Conservation (phyloP, 352 stramenopile species). For the Phytophthora citrophthora region DNA sequence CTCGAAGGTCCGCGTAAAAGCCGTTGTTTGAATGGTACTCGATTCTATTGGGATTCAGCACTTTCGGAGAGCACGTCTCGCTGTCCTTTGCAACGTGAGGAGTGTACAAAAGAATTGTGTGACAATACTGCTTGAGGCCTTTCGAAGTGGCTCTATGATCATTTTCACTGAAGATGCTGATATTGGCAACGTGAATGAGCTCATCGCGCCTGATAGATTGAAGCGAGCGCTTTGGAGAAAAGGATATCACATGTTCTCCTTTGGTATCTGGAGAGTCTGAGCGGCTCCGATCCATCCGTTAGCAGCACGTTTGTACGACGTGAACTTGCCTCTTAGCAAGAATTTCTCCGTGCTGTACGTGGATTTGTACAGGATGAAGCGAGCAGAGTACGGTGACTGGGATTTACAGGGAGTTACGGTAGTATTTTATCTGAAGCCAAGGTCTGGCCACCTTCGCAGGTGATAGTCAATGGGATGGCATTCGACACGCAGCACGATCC, state of each 20-base stretch:
- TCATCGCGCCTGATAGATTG: conserved; percentile 7
- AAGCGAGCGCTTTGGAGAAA: conserved; percentile 27
- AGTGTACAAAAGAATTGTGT: background rate
- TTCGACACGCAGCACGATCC: conserved; percentile 38
- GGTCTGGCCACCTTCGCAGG: conserved; percentile 17
- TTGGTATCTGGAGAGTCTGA: conserved; percentile 37
- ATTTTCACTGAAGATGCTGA: conserved; percentile 55
- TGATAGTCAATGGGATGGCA: conserved; percentile 31
- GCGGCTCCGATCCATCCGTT: conserved; percentile 37
- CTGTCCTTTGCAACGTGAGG: background rate
- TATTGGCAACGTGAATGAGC: conserved; percentile 32
- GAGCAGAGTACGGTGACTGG: background rate
- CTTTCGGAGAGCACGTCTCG: background rate
- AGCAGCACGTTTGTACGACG: conserved; percentile 35
- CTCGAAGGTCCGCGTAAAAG: conserved; percentile 32
- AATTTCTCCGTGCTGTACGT: conserved; percentile 30
- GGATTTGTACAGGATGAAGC: conserved; percentile 33
- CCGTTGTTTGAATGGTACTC: conserved; percentile 12
- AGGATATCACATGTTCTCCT: conserved; percentile 51
- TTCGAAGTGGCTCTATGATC: conserved; percentile 46
- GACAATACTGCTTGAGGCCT: conserved; percentile 35
- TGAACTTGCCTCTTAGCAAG: conserved; percentile 7
- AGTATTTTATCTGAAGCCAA: background rate
- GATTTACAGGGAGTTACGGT: background rate
- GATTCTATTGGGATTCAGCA: conserved; percentile 15